A percentile compares a stretch with the other conserved stretches of the same genome.
These are phyloP conservation scores for Penicillium chermesinum DNA, from an alignment of 495 filamentous ascomycete species.

Conservation along the genomic window DNA sequence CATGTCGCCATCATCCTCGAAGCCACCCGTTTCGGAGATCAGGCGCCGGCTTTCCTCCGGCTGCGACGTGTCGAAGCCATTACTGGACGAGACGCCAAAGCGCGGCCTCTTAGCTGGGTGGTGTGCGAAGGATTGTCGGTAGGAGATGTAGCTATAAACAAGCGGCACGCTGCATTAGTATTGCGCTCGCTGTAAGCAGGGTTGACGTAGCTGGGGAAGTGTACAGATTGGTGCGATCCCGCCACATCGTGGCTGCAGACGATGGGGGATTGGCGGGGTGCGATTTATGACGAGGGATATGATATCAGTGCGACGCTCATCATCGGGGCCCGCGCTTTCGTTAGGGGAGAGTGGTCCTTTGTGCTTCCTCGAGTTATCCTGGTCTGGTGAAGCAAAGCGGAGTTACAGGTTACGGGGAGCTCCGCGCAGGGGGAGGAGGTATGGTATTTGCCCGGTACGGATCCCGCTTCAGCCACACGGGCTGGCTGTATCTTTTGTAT, in stretches of 20 bases:
- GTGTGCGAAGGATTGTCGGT: slow-evolving; percentile 96
- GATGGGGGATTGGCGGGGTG: slow-evolving; percentile 7
- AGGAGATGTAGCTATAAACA: slow-evolving; percentile 80
- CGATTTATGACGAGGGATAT: slow-evolving; percentile 13
- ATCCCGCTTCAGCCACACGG: neutral
- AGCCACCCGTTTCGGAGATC: slow-evolving; percentile 65
- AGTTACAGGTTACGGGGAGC: slow-evolving; percentile 1
- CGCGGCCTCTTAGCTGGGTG: slow-evolving; percentile 82
- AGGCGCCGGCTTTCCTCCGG: slow-evolving; percentile 81
- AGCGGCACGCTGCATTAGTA: slow-evolving; percentile 7
- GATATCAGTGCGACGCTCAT: slow-evolving; percentile 10
- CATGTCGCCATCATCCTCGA: slow-evolving; percentile 85
- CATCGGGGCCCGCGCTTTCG: neutral
- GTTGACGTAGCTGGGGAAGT: slow-evolving; percentile 10
- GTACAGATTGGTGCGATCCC: slow-evolving; percentile 97
- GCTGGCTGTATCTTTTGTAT: neutral
- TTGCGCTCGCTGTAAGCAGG: neutral
- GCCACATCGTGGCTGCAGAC: slow-evolving; percentile 67
- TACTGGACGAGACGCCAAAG: slow-evolving; percentile 58
- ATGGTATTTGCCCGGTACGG: neutral
- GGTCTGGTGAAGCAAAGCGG: neutral
- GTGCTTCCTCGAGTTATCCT: neutral
- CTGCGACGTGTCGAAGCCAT: slow-evolving; percentile 63
- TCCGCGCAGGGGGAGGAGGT: neutral
- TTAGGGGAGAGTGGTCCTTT: neutral